Conservation (phyloP, 441 rosid species). For the Adansonia gregorii region DNA sequence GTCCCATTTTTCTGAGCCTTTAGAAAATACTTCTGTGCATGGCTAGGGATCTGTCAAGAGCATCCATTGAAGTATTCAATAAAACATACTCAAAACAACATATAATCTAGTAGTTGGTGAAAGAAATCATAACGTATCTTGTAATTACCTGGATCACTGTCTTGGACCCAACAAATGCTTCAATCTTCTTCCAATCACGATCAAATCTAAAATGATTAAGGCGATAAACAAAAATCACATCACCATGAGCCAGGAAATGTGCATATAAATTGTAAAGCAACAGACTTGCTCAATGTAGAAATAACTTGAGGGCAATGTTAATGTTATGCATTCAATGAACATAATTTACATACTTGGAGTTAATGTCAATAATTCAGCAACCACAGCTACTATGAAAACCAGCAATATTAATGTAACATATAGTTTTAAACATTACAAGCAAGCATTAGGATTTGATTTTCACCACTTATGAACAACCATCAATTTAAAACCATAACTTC, state of each 20-base stretch:
- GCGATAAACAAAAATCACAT: slow-evolving; percentile 5
- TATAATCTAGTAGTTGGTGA: too few relatives aligned
- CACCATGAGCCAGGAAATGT: neutral
- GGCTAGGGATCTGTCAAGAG: too few relatives aligned
- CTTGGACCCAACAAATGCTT: slow-evolving; percentile 84
- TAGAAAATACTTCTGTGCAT: too few relatives aligned
- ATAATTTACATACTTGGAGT: neutral
- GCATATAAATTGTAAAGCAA: neutral
- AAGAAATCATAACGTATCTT: too few relatives aligned
- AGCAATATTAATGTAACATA: neutral
- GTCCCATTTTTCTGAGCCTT: too few relatives aligned
- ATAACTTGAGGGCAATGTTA: neutral
- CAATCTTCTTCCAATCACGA: slow-evolving; percentile 98
- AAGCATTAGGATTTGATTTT: neutral
- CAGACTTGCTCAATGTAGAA: neutral
- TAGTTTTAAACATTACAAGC: neutral
- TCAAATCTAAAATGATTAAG: slow-evolving; percentile 60
- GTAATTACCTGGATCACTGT: too few relatives aligned
- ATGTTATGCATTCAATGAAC: neutral
- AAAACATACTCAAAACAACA: too few relatives aligned
- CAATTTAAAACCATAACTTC: neutral
- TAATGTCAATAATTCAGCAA: neutral
- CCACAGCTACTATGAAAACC: neutral
- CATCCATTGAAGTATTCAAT: too few relatives aligned
- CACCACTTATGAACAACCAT: too few relatives aligned